These are phyloP conservation scores for Xylaria sp. DNA, from an alignment of 2,329 filamentous ascomycete genomes.

Conservation along the genomic window DNA sequence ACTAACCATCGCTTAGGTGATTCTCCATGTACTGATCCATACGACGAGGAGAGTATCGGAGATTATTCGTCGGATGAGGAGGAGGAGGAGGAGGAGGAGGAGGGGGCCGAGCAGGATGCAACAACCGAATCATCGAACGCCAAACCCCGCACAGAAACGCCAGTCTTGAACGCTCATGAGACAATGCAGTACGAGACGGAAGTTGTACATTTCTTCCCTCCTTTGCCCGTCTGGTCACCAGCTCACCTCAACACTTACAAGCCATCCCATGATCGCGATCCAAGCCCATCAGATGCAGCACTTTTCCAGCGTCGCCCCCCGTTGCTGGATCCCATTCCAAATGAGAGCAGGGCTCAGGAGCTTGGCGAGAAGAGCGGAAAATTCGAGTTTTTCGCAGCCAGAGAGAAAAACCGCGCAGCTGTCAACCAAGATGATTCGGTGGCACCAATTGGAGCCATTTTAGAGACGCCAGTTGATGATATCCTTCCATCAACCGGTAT, in stretches of 20 bases:
- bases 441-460: slow-evolving; percentile 26
- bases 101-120: slow-evolving; percentile 12
- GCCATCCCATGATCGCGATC: slow-evolving; percentile 26
- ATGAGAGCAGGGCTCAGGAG: slow-evolving; percentile 45
- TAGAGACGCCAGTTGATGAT: slow-evolving; percentile 10
- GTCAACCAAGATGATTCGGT: slow-evolving; percentile 27
- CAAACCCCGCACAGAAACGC: slow-evolving; percentile 3
- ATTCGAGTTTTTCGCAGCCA: slow-evolving; percentile 53
- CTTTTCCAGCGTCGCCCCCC: slow-evolving; percentile 50
- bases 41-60: neutral
- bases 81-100: slow-evolving; percentile 8
- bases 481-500: neutral
- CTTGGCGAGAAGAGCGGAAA: slow-evolving; percentile 54
- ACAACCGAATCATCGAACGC: slow-evolving; percentile 21
- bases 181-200: neutral
- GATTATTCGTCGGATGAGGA: neutral
- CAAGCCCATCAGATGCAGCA: slow-evolving; percentile 49
- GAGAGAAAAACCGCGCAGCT: slow-evolving; percentile 51
- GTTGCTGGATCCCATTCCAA: slow-evolving; percentile 43
- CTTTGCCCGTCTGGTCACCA: neutral
- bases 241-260: neutral
- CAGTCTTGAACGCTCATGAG: neutral
- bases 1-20: neutral
- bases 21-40: neutral
- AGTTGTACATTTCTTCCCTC: neutral